A percentile compares a stretch with the other conserved stretches of the same genome.
Evolutionary conservation across 257 asterid species (phyloP).

Genomic region (Capsicum pubescens): DNA sequence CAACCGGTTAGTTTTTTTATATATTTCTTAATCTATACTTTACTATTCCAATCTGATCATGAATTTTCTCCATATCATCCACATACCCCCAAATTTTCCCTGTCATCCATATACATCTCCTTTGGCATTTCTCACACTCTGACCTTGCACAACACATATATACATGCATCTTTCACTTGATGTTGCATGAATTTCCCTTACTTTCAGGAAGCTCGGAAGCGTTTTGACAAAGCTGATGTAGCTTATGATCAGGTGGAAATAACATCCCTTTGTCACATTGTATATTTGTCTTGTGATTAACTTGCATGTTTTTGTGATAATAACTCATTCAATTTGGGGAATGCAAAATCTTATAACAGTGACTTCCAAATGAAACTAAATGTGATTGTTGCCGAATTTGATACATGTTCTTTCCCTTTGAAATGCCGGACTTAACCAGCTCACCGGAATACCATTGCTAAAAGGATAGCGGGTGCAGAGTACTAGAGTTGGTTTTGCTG

Average conservation of each 20-base stretch:
- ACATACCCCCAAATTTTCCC: neutral
- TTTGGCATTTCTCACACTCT: neutral
- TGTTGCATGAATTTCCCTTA: constrained; percentile 30
- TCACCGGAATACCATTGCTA: neutral
- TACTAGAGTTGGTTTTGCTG: constrained; percentile 4
- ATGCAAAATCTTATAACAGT: neutral
- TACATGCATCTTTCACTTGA: neutral
- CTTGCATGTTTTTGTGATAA: neutral
- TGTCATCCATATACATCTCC: neutral
- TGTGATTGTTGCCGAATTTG: neutral
- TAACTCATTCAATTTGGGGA: neutral
- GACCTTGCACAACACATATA: neutral
- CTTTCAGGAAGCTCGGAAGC: constrained; percentile 93
- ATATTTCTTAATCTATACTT: neutral
- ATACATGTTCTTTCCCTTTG: neutral
- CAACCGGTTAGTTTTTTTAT: neutral
- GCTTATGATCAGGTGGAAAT: constrained; percentile 85
- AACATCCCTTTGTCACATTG: constrained; percentile 26
- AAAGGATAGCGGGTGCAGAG: neutral
- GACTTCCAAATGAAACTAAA: neutral
- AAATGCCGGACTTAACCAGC: neutral
- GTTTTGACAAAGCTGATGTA: constrained; percentile 90
- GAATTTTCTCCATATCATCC: neutral
- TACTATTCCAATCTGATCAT: neutral
- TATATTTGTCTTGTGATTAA: neutral